A percentile compares a stretch with the other conserved stretches of the same genome.
These are phyloP conservation scores for Lactarius pseudohatsudake DNA, from an alignment of 768 basidiomycete species.

Conservation along the genomic window DNA sequence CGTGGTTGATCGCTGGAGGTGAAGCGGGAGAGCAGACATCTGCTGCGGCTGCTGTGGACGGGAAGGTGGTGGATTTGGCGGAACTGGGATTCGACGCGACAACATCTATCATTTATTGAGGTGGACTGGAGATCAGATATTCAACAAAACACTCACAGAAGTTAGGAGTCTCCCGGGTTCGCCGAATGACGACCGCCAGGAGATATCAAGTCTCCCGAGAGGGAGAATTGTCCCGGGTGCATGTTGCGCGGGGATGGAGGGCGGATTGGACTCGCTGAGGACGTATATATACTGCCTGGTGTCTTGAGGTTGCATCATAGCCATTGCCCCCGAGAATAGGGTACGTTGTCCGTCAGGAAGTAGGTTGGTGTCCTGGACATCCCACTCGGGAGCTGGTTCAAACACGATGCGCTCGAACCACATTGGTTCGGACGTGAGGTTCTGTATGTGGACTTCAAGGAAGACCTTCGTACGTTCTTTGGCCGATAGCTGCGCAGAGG, in stretches of 20 bases:
- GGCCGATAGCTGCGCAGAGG: conserved; percentile 64
- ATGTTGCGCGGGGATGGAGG: conserved; percentile 48
- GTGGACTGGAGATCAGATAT: background rate
- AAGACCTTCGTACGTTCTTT: conserved; percentile 78
- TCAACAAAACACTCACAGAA: conserved; percentile 46
- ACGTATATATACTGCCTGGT: conserved; percentile 87
- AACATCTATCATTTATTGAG: conserved; percentile 50
- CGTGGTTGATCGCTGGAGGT: conserved; percentile 61
- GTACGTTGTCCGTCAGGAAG: conserved; percentile 35
- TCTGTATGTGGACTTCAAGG: conserved; percentile 91
- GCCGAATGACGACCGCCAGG: conserved; percentile 83
- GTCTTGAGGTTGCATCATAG: conserved; percentile 81
- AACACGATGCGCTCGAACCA: conserved; percentile 81
- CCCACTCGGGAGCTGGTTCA: conserved; percentile 70
- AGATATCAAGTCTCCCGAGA: conserved; percentile 84
- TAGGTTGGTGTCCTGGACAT: conserved; percentile 54
- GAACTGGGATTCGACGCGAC: conserved; percentile 70
- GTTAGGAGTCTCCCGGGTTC: conserved; percentile 87
- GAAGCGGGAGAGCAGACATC: conserved; percentile 70
- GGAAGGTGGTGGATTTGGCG: conserved; percentile 41
- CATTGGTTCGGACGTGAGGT: conserved; percentile 73
- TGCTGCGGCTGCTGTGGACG: conserved; percentile 39
- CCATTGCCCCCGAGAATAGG: conserved; percentile 61
- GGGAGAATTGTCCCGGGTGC: conserved; percentile 72
- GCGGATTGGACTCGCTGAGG: conserved; percentile 52